Evolutionary conservation across 805 yeast species (phyloP).

Genomic region (Pichia occidentalis): DNA sequence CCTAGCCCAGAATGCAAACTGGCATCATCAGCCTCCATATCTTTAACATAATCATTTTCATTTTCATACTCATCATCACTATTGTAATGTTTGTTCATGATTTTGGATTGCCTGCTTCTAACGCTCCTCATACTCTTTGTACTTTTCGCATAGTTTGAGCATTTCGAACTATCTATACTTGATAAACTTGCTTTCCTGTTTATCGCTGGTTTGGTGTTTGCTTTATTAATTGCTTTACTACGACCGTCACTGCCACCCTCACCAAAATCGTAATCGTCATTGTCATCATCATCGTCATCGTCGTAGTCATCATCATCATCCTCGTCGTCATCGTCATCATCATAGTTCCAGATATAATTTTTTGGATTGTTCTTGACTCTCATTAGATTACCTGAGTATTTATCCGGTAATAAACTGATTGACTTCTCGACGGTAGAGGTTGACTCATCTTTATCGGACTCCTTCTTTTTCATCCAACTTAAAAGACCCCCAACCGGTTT

Average conservation of each 20-base stretch:
- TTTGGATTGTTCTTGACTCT: slow-evolving; percentile 32
- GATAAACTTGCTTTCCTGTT: slow-evolving; percentile 3
- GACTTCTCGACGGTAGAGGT: slow-evolving; percentile 28
- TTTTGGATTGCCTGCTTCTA: slow-evolving; percentile 8
- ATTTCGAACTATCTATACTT: slow-evolving; percentile 8
- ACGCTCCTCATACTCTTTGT: neutral
- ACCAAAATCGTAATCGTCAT: neutral
- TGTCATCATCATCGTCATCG: slow-evolving; percentile 4
- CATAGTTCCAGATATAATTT: slow-evolving; percentile 34
- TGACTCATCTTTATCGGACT: slow-evolving; percentile 22
- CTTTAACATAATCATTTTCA: slow-evolving; percentile 11
- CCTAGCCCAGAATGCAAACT: neutral
- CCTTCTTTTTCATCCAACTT: slow-evolving; percentile 31
- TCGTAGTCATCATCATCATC: slow-evolving; percentile 14
- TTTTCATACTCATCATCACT: slow-evolving; percentile 15
- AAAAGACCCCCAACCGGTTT: slow-evolving; percentile 26
- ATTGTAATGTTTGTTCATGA: slow-evolving; percentile 7
- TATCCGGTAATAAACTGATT: slow-evolving; percentile 32
- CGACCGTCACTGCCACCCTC: neutral
- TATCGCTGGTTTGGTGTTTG: neutral
- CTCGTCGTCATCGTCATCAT: slow-evolving; percentile 29
- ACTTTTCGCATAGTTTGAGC: slow-evolving; percentile 8
- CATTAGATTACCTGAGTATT: slow-evolving; percentile 30
- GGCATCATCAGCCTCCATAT: slow-evolving; percentile 4
- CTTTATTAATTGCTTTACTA: neutral